phyloP scores from a whole-genome alignment of 805 yeast genomes.

The Candida tibetensis region DNA sequence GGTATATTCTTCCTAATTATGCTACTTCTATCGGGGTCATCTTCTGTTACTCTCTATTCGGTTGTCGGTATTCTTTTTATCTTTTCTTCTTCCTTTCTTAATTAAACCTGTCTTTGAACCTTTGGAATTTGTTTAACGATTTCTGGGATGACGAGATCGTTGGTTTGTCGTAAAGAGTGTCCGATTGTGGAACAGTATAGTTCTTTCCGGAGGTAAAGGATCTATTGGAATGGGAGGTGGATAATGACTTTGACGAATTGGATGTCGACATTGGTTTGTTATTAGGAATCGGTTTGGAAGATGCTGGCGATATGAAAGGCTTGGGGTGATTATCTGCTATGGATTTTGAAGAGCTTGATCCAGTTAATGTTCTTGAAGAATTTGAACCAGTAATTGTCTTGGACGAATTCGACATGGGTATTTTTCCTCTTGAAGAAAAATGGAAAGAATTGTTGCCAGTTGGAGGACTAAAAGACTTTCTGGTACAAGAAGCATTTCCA shows the following conservation, averaged over 20 bases:
- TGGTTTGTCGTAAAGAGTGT: constrained; percentile 32
- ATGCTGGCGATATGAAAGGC: too few relatives aligned
- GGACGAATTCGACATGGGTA: not conserved
- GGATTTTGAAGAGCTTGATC: not conserved
- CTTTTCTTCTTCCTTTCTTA: too few relatives aligned
- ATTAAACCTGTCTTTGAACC: constrained; percentile 32
- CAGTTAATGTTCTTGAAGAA: not conserved
- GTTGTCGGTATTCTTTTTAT: too few relatives aligned
- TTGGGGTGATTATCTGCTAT: too few relatives aligned
- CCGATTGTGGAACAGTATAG: constrained; percentile 27
- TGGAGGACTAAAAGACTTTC: too few relatives aligned
- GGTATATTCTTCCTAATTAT: too few relatives aligned
- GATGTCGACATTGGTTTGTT: constrained; percentile 1
- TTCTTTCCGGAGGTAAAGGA: constrained; percentile 1
- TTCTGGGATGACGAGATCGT: constrained; percentile 36
- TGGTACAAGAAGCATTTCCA: not conserved
- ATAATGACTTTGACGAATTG: constrained; percentile 3
- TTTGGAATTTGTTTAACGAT: constrained; percentile 29
- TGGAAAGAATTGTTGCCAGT: too few relatives aligned
- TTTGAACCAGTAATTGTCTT: not conserved
- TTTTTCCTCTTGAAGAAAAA: too few relatives aligned
- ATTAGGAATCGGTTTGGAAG: too few relatives aligned
- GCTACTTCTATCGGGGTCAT: too few relatives aligned
- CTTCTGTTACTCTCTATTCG: too few relatives aligned
- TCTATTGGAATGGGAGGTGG: not conserved